Base-by-base conservation (phyloP, 2,329 filamentous ascomycete species). In the Talaromyces sp. region DNA sequence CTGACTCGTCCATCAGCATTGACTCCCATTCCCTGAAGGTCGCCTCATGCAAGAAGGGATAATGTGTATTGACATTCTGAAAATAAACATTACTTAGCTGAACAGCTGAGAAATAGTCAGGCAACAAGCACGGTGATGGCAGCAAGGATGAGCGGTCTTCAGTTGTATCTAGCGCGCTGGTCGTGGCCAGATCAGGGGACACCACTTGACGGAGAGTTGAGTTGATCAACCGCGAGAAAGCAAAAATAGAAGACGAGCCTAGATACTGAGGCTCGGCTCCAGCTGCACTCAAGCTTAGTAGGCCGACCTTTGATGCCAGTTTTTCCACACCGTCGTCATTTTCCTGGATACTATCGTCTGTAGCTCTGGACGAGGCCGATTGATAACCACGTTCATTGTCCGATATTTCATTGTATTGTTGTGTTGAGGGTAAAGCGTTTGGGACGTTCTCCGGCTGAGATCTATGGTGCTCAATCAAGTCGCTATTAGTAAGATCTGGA, bases 41-140 rank as follows among this genome's bases (percentile, higher is more conserved):
- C 2, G 72, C 72, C 19, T 72, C 67, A 64, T 79, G 78, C 1
- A 79, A 68, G 59, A 79, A 79, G 0, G 76, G 76, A 54, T 78
- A 79, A 58, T 79, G 76, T 0, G 74, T 67, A 49, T 79, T 76
- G 15, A 79, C 75, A 29, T 77, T 76, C 29, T 76, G 66, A 62
- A 79, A 79, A 61, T 77, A 79, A 6, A 68, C 69, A 54, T 72
- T 65, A 38, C 69, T 69, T 27, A 72, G 62, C 31, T 38, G 64
- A 45, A 66, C 36, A 11, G 66, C 68, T 4, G 54, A 51, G 13
- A 62, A 22, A 27, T 68, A 66, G 7, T 66, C 62, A 6, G 70
- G 68, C 22, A 71, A 63, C n/a, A 66, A 64, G n/a, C 65, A 69
- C 4, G 38, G 38, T 19, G 34, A 34, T 31, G 40, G 58, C 10